A percentile compares a stretch with the other conserved stretches of the same genome.
Evolutionary conservation across 768 basidiomycete genomes (phyloP).

Genomic region (Pulveroboletus sp.): DNA sequence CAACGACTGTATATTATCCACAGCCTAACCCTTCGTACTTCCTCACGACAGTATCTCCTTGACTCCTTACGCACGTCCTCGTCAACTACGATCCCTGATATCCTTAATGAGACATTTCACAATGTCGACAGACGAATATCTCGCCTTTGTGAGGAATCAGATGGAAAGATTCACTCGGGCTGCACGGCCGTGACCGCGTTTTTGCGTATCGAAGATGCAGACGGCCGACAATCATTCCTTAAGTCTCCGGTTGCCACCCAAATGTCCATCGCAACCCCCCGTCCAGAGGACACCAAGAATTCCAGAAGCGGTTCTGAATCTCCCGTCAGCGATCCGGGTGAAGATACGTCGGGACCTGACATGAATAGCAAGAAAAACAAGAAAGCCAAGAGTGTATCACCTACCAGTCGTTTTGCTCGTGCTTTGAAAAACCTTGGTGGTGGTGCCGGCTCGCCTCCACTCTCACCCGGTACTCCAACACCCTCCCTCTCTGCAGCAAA

Average conservation of each 20-base stretch:
- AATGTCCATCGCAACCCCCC: slow-evolving; percentile 31
- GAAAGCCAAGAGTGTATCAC: slow-evolving; percentile 37
- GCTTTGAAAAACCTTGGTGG: slow-evolving; percentile 51
- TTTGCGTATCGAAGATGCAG: slow-evolving; percentile 81
- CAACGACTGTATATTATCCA: not conserved
- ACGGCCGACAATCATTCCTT: slow-evolving; percentile 69
- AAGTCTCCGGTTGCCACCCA: slow-evolving; percentile 24
- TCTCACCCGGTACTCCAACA: slow-evolving; percentile 6
- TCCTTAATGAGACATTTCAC: slow-evolving; percentile 93
- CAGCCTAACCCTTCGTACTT: slow-evolving; percentile 9
- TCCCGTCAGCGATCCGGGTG: slow-evolving; percentile 42
- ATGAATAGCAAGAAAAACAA: slow-evolving; percentile 38
- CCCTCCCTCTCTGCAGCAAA: slow-evolving; percentile 24
- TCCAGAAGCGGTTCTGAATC: slow-evolving; percentile 37
- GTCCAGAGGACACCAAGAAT: slow-evolving; percentile 28
- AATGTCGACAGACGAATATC: slow-evolving; percentile 83
- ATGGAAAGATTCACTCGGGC: slow-evolving; percentile 92
- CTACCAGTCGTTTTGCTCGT: slow-evolving; percentile 49
- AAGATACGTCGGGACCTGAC: slow-evolving; percentile 27
- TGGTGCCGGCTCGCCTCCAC: slow-evolving; percentile 17
- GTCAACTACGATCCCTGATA: slow-evolving; percentile 65
- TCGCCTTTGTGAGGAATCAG: slow-evolving; percentile 76
- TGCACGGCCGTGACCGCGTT: slow-evolving; percentile 97
- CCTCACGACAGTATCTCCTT: slow-evolving; percentile 51
- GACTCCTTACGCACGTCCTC: slow-evolving; percentile 60